These are phyloP conservation scores for Neonectria ditissima DNA, from an alignment of 2,329 filamentous ascomycete species.

Conservation along the genomic window DNA sequence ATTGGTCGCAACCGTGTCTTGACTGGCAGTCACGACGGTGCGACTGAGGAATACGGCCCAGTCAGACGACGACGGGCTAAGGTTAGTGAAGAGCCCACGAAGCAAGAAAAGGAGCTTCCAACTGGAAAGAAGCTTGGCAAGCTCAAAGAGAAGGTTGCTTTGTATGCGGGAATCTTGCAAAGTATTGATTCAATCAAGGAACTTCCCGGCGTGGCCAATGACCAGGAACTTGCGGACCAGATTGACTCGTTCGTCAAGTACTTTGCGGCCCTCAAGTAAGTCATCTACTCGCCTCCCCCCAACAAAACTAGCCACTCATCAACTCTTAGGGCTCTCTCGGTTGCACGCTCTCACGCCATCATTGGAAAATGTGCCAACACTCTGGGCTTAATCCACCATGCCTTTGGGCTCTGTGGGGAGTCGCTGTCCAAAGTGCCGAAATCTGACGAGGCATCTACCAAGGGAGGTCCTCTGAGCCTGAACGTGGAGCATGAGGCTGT, in stretches of 20 bases:
- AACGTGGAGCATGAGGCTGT: slow-evolving; percentile 72
- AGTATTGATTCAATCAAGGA: slow-evolving; percentile 92
- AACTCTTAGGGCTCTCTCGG: slow-evolving; percentile 76
- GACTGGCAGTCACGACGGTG: slow-evolving; percentile 84
- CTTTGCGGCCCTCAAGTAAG: slow-evolving; percentile 88
- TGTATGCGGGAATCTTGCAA: slow-evolving; percentile 92
- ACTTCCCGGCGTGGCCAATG: slow-evolving; percentile 88
- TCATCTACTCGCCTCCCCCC: slow-evolving; percentile 12
- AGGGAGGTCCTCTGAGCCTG: slow-evolving; percentile 71
- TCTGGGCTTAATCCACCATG: slow-evolving; percentile 84
- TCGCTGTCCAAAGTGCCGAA: slow-evolving; percentile 62
- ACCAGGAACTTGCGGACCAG: slow-evolving; percentile 79
- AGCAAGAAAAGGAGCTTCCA: slow-evolving; percentile 70
- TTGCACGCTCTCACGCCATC: slow-evolving; percentile 86
- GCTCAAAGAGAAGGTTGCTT: slow-evolving; percentile 85
- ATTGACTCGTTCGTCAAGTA: slow-evolving; percentile 84
- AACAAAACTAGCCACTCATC: slow-evolving; percentile 27
- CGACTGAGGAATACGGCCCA: slow-evolving; percentile 64
- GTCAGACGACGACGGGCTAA: slow-evolving; percentile 63
- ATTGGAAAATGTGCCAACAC: slow-evolving; percentile 80
- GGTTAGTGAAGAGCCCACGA: slow-evolving; percentile 53
- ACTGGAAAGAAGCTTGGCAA: slow-evolving; percentile 81
- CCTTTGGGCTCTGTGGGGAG: slow-evolving; percentile 70
- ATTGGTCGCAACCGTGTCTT: slow-evolving; percentile 92
- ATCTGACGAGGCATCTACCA: slow-evolving; percentile 40